Conservation (phyloP, 345 rosid genomes). For the Gossypium raimondii region DNA sequence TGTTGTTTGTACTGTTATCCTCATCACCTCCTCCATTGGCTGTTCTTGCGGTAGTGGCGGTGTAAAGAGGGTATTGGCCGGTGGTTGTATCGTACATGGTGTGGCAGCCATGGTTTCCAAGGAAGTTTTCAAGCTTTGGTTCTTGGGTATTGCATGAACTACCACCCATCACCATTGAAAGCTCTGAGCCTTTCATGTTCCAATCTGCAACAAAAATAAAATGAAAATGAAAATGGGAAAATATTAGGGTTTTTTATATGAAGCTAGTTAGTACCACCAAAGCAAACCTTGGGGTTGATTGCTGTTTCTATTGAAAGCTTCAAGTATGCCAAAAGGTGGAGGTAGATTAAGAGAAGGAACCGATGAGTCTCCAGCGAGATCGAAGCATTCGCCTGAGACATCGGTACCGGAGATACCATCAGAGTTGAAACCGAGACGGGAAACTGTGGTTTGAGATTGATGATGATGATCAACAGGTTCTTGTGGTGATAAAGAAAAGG, state of each 20-base stretch:
- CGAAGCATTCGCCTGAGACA: constrained; percentile 50
- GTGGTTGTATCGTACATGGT: constrained; percentile 37
- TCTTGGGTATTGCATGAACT: constrained; percentile 37
- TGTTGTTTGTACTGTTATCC: not conserved
- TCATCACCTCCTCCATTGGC: constrained; percentile 16
- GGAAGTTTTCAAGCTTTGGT: constrained; percentile 81
- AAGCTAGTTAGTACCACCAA: too few species aligned
- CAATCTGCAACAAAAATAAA: constrained; percentile 41
- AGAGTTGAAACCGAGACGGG: constrained; percentile 33
- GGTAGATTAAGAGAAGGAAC: constrained; percentile 37
- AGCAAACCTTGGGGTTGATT: constrained; percentile 56
- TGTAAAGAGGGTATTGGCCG: not conserved
- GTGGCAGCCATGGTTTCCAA: constrained; percentile 38
- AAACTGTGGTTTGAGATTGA: constrained; percentile 23
- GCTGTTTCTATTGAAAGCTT: constrained; percentile 49
- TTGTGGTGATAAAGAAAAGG: constrained; percentile 74
- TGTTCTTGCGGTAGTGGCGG: not conserved
- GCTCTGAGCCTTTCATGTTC: constrained; percentile 44
- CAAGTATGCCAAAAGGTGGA: constrained; percentile 53
- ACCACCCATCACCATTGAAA: constrained; percentile 30
- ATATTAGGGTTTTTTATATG: too few species aligned
- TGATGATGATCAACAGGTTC: constrained; percentile 33
- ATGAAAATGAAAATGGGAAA: not conserved
- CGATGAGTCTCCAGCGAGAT: constrained; percentile 40
- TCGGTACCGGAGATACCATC: constrained; percentile 29